Evolutionary conservation across 768 basidiomycete species (phyloP).

Genomic region (Mycena leptocephala): DNA sequence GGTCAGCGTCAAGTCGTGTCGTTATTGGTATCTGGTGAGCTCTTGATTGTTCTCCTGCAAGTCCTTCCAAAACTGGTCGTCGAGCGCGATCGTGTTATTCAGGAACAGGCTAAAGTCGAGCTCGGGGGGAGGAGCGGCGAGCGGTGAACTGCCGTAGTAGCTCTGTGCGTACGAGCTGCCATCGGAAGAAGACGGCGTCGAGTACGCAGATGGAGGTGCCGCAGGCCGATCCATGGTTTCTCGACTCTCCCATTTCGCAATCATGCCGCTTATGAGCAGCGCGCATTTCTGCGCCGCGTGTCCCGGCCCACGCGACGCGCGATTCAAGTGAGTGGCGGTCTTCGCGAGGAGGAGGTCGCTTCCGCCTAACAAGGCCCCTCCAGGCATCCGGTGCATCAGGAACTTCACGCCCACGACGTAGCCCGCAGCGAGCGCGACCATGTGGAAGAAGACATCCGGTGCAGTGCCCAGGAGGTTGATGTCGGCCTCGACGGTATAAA

Average conservation of each 20-base stretch:
- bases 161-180: background rate
- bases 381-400: constrained; percentile 32
- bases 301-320: constrained; percentile 8
- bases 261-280: background rate
- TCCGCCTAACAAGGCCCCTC: background rate
- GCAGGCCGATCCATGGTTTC: background rate
- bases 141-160: background rate
- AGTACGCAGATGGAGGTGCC: background rate
- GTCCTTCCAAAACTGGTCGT: background rate
- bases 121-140: background rate
- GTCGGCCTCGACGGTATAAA: constrained; percentile 50
- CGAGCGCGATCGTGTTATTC: background rate
- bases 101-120: constrained; percentile 13
- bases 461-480: constrained; percentile 18
- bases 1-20: no score
- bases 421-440: constrained; percentile 47
- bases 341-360: constrained; percentile 16
- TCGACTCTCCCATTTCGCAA: constrained; percentile 1
- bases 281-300: background rate
- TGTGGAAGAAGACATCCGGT: constrained; percentile 45
- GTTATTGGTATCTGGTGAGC: no score
- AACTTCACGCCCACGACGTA: constrained; percentile 51
- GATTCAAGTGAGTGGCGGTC: background rate
- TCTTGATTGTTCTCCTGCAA: background rate
- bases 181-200: background rate